These are phyloP conservation scores for Coprinopsis strossmayeri DNA, from an alignment of 768 basidiomycete species.

Conservation along the genomic window DNA sequence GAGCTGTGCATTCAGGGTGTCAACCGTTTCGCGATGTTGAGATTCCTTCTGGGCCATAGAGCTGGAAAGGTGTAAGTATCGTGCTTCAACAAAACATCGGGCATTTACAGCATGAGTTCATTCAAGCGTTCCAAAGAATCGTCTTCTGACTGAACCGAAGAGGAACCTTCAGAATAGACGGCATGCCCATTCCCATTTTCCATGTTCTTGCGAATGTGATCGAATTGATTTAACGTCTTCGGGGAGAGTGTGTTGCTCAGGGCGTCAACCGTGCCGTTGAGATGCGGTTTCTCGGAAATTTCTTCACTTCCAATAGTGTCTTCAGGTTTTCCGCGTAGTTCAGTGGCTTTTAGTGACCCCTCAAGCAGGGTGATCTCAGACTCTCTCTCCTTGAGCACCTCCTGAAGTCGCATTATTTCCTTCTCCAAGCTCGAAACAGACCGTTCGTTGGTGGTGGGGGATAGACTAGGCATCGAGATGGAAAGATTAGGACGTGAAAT, in stretches of 20 bases:
- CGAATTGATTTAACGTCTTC: constrained; percentile 67
- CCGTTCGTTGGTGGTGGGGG: constrained; percentile 46
- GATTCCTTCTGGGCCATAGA: constrained; percentile 99
- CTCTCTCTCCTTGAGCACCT: constrained; percentile 86
- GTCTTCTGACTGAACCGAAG: constrained; percentile 45
- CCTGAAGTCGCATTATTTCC: constrained; percentile 93
- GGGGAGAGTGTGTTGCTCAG: constrained; percentile 49
- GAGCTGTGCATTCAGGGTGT: constrained; percentile 63
- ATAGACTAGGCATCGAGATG: constrained; percentile 44
- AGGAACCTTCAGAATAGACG: constrained; percentile 28
- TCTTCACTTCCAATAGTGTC: neutral
- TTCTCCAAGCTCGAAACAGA: constrained; percentile 83
- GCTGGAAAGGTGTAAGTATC: constrained; percentile 31
- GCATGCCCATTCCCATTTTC: constrained; percentile 38
- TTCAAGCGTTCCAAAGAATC: constrained; percentile 78
- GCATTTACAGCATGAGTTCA: constrained; percentile 83
- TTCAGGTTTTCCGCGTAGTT: constrained; percentile 15
- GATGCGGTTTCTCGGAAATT: neutral
- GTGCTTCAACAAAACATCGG: constrained; percentile 1
- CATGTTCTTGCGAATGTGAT: constrained; percentile 65
- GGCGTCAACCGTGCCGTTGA: constrained; percentile 17
- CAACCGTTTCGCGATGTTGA: constrained; percentile 75
- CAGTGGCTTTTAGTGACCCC: constrained; percentile 35
- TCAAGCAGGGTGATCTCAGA: constrained; percentile 83
- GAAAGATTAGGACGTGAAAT: constrained; percentile 46